These are phyloP conservation scores for Schizophyllum amplum DNA, from an alignment of 1,284 basidiomycete species.

Conservation along the genomic window DNA sequence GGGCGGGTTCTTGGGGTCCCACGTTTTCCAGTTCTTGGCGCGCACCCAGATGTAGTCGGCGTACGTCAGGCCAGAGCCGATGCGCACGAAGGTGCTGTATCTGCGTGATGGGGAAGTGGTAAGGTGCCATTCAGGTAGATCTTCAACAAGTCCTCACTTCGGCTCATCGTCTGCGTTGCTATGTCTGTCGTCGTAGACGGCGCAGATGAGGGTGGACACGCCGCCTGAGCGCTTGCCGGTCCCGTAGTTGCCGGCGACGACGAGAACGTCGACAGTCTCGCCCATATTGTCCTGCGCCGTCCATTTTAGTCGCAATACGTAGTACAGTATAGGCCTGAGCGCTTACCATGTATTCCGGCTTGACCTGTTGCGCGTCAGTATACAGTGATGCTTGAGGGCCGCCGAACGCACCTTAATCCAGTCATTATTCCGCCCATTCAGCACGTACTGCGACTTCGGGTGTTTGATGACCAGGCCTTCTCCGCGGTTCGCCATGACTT, in stretches of 20 bases:
- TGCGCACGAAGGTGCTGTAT: slow-evolving; percentile 75
- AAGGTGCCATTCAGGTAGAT: slow-evolving; percentile 1
- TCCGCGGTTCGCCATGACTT: slow-evolving; percentile 74
- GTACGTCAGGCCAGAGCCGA: slow-evolving; percentile 81
- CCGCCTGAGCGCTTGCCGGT: slow-evolving; percentile 66
- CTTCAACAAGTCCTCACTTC: slow-evolving; percentile 34
- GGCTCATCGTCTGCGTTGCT: slow-evolving; percentile 52
- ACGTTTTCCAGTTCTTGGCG: slow-evolving; percentile 65
- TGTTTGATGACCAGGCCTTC: slow-evolving; percentile 92
- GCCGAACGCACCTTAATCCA: slow-evolving; percentile 74
- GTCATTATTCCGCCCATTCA: slow-evolving; percentile 80
- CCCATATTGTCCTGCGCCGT: slow-evolving; percentile 60
- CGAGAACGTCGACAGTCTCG: slow-evolving; percentile 83
- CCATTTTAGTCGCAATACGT: no score
- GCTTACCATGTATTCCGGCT: slow-evolving; percentile 88
- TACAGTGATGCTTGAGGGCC: no score
- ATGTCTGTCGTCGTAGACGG: slow-evolving; percentile 62
- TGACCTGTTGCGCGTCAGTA: slow-evolving; percentile 65
- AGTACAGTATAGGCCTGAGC: not conserved
- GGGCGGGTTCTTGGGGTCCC: slow-evolving; percentile 60
- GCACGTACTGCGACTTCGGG: slow-evolving; percentile 66
- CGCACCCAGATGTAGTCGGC: slow-evolving; percentile 80
- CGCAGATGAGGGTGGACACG: slow-evolving; percentile 75
- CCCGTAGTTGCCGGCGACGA: slow-evolving; percentile 76
- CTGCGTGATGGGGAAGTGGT: no score